Evolutionary conservation across 176 grass and related monocot genomes (phyloP).

Genomic region (Zoysia japonica): DNA sequence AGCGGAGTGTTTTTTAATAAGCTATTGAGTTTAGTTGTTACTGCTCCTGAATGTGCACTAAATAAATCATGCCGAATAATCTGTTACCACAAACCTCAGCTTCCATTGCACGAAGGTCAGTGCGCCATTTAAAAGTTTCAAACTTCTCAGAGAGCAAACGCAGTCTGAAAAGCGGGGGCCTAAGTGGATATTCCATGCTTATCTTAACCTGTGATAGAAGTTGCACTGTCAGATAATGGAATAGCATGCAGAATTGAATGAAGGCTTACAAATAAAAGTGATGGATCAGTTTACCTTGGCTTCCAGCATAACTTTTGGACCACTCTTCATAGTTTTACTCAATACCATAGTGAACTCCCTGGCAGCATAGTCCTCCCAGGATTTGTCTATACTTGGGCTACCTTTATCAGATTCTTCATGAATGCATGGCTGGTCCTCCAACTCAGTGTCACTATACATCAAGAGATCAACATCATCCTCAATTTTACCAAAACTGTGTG

Average conservation of each 20-base stretch:
- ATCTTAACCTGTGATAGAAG: constrained; percentile 70
- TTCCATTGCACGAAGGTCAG: constrained; percentile 91
- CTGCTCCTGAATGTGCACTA: not conserved
- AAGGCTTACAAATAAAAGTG: constrained; percentile 1
- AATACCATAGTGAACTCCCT: constrained; percentile 77
- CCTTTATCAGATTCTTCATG: constrained; percentile 57
- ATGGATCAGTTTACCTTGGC: constrained; percentile 65
- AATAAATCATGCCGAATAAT: not conserved
- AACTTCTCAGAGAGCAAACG: constrained; percentile 43
- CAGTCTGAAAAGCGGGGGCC: constrained; percentile 75
- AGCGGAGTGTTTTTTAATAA: too few species aligned
- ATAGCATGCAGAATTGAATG: constrained; percentile 11
- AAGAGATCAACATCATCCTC: constrained; percentile 77
- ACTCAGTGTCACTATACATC: constrained; percentile 79
- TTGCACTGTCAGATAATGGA: not conserved
- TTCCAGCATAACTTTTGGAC: constrained; percentile 65
- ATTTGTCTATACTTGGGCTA: constrained; percentile 33
- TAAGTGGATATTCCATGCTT: constrained; percentile 91
- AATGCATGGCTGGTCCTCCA: constrained; percentile 51
- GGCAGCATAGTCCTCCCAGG: constrained; percentile 79
- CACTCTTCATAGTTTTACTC: constrained; percentile 56
- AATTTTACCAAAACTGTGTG: constrained; percentile 57
- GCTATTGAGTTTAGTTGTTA: constrained; percentile 2
- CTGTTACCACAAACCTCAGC: constrained; percentile 68
- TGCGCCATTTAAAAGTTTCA: constrained; percentile 65